Base-by-base conservation (phyloP, 495 filamentous ascomycete genomes). In the Glarea lozoyensis region DNA sequence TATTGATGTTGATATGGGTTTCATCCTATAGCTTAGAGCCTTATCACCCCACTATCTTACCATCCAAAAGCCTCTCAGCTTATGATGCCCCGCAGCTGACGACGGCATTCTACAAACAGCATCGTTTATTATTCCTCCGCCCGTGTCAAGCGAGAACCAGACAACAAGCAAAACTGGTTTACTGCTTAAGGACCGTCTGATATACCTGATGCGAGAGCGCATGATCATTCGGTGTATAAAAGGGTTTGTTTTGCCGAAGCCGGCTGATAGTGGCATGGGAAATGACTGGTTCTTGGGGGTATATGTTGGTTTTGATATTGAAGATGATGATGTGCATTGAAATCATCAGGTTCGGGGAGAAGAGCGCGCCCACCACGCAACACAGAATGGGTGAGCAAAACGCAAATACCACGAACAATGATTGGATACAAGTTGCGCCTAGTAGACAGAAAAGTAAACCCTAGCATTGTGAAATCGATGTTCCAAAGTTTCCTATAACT, bases 241-340 rank as follows among this genome's bases (percentile, higher is more conserved):
- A n/a, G n/a, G n/a, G n/a, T n/a, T 29, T 29, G 25, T 37, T 37
- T 37, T 37, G 15, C 35, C 35, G 35, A 15, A 19, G n/a, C 7
- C 35, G 35, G 35, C 35, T 37, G 35, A 37, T 19, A 21, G 35
- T 37, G 35, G 35, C 9, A 21, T 19, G 35, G 35, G 7, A 19
- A 19, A 20, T 37, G 22, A 16, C 22, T 16, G 35, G 4, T 19
- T 37, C 10, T 6, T n/a, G 18, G 35, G 35, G 35, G 35, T 37
- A 37, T 37, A 37, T 37, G 6, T 20, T 37, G 15, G 19, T 37
- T 21, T 37, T 37, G 35, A 37, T 37, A 37, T 37, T n/a, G 5
- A 37, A 9, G 17, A 16, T 19, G 11, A 37, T 21, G 17, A 37
- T 37, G 17, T 21, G 35, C 31, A 34, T 34, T 34, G n/a, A 16